Evolutionary conservation across 2,329 filamentous ascomycete species (phyloP).

Genomic region (Aspergillus costaricaensis): DNA sequence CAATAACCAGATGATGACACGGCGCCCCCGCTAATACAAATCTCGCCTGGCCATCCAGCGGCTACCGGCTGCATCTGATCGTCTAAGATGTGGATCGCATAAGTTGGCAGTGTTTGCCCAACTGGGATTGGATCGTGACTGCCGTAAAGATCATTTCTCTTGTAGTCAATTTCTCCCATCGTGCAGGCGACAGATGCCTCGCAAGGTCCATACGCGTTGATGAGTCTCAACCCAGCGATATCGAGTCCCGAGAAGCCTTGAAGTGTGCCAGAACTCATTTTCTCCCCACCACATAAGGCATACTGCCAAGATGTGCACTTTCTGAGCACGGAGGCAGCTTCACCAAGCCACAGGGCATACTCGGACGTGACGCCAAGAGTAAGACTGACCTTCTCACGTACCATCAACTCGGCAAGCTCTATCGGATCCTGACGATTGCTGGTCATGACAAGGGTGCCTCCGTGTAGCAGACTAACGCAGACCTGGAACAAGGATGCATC

Average conservation of each 20-base stretch:
- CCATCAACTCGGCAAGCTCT: slow-evolving; percentile 7
- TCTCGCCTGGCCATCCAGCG: slow-evolving; percentile 12
- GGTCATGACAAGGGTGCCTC: slow-evolving; percentile 10
- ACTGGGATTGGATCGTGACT: neutral
- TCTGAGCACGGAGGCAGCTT: neutral
- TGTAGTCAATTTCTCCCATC: neutral
- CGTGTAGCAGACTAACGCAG: slow-evolving; percentile 7
- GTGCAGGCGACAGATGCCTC: slow-evolving; percentile 9
- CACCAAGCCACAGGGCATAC: neutral
- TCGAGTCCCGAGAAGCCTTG: slow-evolving; percentile 1
- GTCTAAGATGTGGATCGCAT: slow-evolving; percentile 12
- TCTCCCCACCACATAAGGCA: slow-evolving; percentile 15
- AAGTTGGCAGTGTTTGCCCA: slow-evolving; percentile 10
- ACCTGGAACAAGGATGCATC: slow-evolving; percentile 15
- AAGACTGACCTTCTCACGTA: slow-evolving; percentile 7
- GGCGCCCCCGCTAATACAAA: slow-evolving; percentile 9
- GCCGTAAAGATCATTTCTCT: too few species aligned
- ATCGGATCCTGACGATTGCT: slow-evolving; percentile 9
- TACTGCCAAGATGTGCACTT: slow-evolving; percentile 5
- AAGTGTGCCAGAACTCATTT: neutral
- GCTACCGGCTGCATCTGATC: slow-evolving; percentile 7
- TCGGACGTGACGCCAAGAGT: slow-evolving; percentile 10
- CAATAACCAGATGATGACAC: slow-evolving; percentile 9
- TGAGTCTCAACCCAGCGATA: neutral
- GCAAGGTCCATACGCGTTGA: slow-evolving; percentile 20